phyloP scores from a whole-genome alignment of 805 yeast genomes.

The Teunomyces atbi region DNA sequence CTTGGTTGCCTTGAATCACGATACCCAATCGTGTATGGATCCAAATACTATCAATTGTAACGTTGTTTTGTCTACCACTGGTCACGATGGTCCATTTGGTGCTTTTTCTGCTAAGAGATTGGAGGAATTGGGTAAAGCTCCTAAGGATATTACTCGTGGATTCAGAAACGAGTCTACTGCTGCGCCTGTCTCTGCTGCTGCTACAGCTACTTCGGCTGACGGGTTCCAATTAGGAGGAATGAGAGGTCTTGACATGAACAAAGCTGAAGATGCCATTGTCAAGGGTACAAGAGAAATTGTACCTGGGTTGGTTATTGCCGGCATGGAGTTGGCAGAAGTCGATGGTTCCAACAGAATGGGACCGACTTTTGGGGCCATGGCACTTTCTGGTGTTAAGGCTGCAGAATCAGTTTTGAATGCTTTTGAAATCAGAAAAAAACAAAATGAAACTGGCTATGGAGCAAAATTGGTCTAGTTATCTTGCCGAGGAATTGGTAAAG shows the following conservation, averaged over 20 bases:
- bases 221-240: constrained; percentile 54
- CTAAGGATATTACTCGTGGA: constrained; percentile 41
- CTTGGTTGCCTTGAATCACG: constrained; percentile 70
- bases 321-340: constrained; percentile 78
- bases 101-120: constrained; percentile 73
- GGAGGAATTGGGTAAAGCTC: constrained; percentile 38
- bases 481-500: neutral
- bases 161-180: constrained; percentile 12
- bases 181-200: constrained; percentile 6
- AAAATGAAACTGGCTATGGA: constrained; percentile 23
- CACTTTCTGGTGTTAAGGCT: constrained; percentile 73
- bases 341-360: constrained; percentile 83
- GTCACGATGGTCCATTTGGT: constrained; percentile 84
- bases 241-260: constrained; percentile 79
- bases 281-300: constrained; percentile 63
- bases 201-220: constrained; percentile 12
- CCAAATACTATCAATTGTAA: constrained; percentile 70
- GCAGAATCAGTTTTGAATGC: constrained; percentile 53
- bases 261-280: constrained; percentile 74
- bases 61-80: constrained; percentile 70
- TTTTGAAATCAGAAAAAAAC: constrained; percentile 35
- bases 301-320: constrained; percentile 66
- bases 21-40: constrained; percentile 78
- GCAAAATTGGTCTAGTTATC: neutral
- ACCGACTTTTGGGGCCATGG: constrained; percentile 83